Conservation (phyloP, 805 yeast species). For the Pichia eremophila region DNA sequence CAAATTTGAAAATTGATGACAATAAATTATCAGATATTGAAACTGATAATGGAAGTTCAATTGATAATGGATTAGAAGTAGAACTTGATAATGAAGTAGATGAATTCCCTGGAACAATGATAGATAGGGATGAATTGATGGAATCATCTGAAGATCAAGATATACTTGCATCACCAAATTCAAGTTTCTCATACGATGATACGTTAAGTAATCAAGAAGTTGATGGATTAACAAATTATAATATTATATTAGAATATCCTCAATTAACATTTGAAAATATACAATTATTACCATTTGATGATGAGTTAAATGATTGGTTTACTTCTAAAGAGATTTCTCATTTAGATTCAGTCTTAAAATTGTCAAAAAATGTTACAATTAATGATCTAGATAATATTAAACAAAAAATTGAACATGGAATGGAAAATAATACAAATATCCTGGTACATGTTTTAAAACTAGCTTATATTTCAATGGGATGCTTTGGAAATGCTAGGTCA, state of each 20-base stretch:
- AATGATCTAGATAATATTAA: neutral
- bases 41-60: neutral
- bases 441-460: neutral
- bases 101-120: conserved; percentile 21
- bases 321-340: conserved; percentile 22
- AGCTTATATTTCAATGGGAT: conserved; percentile 9
- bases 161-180: conserved; percentile 22
- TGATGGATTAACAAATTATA: conserved; percentile 26
- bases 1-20: neutral
- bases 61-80: neutral
- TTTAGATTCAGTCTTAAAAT: conserved; percentile 11
- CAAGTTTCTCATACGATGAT: conserved; percentile 21
- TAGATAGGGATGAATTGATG: conserved; percentile 24
- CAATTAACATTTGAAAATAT: conserved; percentile 34
- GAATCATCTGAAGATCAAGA: conserved; percentile 25
- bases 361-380: neutral
- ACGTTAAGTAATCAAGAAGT: conserved; percentile 19
- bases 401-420: neutral
- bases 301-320: conserved; percentile 36
- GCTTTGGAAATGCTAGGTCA: conserved; percentile 3
- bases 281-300: conserved; percentile 27
- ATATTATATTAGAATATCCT: conserved; percentile 30
- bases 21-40: neutral
- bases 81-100: conserved; percentile 7
- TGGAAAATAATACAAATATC: neutral